These are phyloP conservation scores for Hymenoscyphus fraxineus DNA, from an alignment of 2,329 filamentous ascomycete genomes.

Conservation along the genomic window DNA sequence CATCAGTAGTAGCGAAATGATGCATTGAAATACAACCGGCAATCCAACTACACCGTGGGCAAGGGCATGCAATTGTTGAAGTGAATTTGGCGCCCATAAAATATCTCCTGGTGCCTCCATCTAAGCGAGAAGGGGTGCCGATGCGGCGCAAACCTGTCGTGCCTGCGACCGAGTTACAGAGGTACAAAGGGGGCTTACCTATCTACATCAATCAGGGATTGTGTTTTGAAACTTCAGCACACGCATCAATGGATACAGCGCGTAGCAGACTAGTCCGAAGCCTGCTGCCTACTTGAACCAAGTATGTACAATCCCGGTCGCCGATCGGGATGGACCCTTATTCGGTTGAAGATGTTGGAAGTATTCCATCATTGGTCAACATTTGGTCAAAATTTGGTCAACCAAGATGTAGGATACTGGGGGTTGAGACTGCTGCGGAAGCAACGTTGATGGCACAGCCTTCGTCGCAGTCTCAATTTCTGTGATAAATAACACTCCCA, in stretches of 20 bases:
- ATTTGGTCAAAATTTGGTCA: background rate
- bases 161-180: background rate
- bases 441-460: background rate
- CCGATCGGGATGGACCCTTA: background rate
- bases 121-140: background rate
- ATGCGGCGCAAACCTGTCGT: background rate
- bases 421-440: background rate
- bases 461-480: background rate
- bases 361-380: background rate
- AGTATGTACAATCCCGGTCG: background rate
- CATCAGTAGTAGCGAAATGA: too few relatives aligned
- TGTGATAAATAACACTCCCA: background rate
- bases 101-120: background rate
- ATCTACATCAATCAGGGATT: background rate
- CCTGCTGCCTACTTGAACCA: background rate
- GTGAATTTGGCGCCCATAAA: background rate
- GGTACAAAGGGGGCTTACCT: background rate
- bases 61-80: background rate
- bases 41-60: too few relatives aligned
- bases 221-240: background rate
- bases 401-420: background rate
- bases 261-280: background rate
- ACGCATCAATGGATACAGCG: background rate
- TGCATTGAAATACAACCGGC: too few relatives aligned
- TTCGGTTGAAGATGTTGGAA: background rate